phyloP scores from a whole-genome alignment of 192 early-diverging fungal species.

The Chytriomyces sp. region DNA sequence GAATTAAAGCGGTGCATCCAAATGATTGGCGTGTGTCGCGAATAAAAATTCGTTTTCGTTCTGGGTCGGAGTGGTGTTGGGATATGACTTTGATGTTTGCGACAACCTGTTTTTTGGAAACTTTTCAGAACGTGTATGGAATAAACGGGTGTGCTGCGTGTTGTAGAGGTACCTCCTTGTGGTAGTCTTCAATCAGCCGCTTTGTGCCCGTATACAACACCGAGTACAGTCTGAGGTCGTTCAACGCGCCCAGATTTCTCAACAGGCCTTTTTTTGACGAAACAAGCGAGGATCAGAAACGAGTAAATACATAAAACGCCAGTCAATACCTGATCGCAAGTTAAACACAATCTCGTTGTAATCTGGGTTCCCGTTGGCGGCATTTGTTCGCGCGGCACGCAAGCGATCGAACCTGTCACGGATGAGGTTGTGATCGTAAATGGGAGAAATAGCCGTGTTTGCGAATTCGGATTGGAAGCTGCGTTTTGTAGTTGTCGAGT shows the following conservation, averaged over 20 bases:
- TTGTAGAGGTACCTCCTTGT: constrained; percentile 70
- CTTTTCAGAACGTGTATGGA: too few relatives aligned
- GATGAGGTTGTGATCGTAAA: constrained; percentile 74
- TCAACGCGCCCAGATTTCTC: too few relatives aligned
- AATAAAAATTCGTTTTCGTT: not conserved
- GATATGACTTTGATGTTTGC: constrained; percentile 69
- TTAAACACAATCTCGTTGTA: constrained; percentile 25
- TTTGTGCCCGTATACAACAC: constrained; percentile 62
- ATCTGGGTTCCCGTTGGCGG: too few relatives aligned
- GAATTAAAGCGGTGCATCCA: constrained; percentile 74
- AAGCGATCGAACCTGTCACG: constrained; percentile 1
- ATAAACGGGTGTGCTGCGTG: too few relatives aligned
- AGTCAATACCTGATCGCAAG: constrained; percentile 28
- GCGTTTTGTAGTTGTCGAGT: not conserved
- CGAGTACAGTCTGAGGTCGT: constrained; percentile 18
- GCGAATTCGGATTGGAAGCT: not conserved
- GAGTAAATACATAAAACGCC: too few relatives aligned
- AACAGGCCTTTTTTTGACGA: too few relatives aligned
- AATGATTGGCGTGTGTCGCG: constrained; percentile 76
- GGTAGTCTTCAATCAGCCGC: constrained; percentile 76
- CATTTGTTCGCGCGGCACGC: too few relatives aligned
- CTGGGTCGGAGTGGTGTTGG: not conserved
- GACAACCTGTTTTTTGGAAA: constrained; percentile 45
- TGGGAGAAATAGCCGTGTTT: constrained; percentile 38
- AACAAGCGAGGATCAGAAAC: too few relatives aligned